Evolutionary conservation across 140 eudicot species (phyloP), one percentile per base, ranked within the genome.

Genomic region (Stevia rebaudiana): DNA sequence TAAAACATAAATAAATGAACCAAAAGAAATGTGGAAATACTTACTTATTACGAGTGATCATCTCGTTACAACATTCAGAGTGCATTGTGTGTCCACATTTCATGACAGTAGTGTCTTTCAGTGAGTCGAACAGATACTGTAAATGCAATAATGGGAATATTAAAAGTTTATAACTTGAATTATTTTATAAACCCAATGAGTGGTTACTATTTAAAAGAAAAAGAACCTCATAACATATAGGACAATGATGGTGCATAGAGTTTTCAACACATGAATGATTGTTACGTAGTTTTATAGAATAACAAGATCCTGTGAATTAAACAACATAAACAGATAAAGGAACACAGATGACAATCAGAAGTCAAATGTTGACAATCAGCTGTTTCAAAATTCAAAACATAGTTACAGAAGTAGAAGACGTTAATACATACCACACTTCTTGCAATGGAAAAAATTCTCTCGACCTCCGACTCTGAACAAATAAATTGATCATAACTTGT

Each of bases 81-180:
- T 94, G 99, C 88, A 94, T 94, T 17, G 99, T 94, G 74, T 94
- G 99, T 46, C 99, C 99, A 82, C 99, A 94, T 64, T 84, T 88
- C 97, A 94, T 79, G 35, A 94, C 95, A 23, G 86, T 83, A 40
- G 90, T 85, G 60, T 88, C 97, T 78, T 88, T 86, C 67, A 94
- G 61, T 1, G 99, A 94, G 80, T 94, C 99, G 24, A 94, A 94
- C 22, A 94, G 88, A 68, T 88, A 94, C 99, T 88, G 85, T 17
- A 66, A 54, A 69, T 52, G 36, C 65, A 43, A 18, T 13, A 36
- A 57, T 65, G 28, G 0, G 16, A 28, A 61, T 62, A 13, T 47
- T 56, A 44, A 9, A 57, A 52, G 0, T 52, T n/a, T n/a, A n/a
- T n/a, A n/a, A n/a, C 18, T 13, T 13, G 47, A 21, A 23, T n/a